phyloP scores from a whole-genome alignment of 2,329 filamentous ascomycete genomes.

The Beauveria varroae region DNA sequence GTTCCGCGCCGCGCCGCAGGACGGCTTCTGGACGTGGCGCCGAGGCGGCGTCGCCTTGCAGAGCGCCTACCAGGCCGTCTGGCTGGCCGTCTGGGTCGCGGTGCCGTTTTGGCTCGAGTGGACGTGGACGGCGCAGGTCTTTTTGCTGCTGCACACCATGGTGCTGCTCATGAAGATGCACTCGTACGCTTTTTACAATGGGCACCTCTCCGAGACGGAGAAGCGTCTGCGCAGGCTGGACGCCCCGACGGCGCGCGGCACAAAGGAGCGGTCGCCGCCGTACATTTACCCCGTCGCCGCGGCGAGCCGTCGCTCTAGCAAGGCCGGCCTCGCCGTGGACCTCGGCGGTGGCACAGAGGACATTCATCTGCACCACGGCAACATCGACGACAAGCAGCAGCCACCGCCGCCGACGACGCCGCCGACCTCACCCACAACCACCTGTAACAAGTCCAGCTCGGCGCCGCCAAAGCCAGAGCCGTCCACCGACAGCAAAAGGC shows the following conservation, averaged over 20 bases:
- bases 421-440: background rate
- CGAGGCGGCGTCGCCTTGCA: slow-evolving; percentile 74
- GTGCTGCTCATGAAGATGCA: slow-evolving; percentile 98
- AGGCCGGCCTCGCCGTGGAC: slow-evolving; percentile 25
- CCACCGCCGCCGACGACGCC: background rate
- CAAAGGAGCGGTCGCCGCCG: slow-evolving; percentile 56
- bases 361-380: slow-evolving; percentile 1
- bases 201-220: slow-evolving; percentile 83
- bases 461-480: slow-evolving; percentile 10
- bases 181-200: slow-evolving; percentile 97
- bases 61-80: slow-evolving; percentile 69
- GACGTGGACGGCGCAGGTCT: slow-evolving; percentile 97
- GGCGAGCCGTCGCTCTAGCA: slow-evolving; percentile 33
- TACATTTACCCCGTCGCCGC: slow-evolving; percentile 67
- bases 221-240: slow-evolving; percentile 75
- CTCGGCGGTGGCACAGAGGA: slow-evolving; percentile 4
- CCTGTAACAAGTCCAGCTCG: slow-evolving; percentile 1
- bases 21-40: slow-evolving; percentile 60
- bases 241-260: slow-evolving; percentile 51
- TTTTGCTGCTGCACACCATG: slow-evolving; percentile 83
- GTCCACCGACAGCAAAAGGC: slow-evolving; percentile 14
- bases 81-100: slow-evolving; percentile 76
- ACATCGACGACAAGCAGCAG: background rate
- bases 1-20: slow-evolving; percentile 46
- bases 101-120: slow-evolving; percentile 80